These are phyloP conservation scores for Carex arenaria DNA, from an alignment of 202 grass and related monocot genomes.

Conservation along the genomic window DNA sequence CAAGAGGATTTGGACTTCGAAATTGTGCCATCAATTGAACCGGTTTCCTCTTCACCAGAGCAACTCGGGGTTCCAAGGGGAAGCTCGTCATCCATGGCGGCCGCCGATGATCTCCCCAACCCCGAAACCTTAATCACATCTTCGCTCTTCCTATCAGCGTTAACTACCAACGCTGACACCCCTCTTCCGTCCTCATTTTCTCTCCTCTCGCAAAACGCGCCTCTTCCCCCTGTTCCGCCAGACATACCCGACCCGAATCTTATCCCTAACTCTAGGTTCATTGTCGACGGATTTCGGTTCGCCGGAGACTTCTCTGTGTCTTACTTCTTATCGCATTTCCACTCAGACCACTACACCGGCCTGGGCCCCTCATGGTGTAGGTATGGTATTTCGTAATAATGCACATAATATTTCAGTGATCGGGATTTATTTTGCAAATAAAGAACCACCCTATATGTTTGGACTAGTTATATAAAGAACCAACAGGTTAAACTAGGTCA, in stretches of 20 bases:
- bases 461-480: not conserved
- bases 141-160: conserved; percentile 51
- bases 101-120: not conserved
- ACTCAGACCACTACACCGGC: conserved; percentile 81
- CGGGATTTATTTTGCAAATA: not conserved
- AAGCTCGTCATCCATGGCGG: conserved; percentile 1
- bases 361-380: conserved; percentile 58
- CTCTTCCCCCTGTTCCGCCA: conserved; percentile 44
- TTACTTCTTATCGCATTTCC: conserved; percentile 96
- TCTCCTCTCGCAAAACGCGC: conserved; percentile 27
- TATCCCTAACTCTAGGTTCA: conserved; percentile 70
- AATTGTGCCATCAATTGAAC: not conserved
- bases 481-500: not conserved
- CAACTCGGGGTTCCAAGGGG: not conserved
- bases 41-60: not conserved
- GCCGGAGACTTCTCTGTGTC: conserved; percentile 72
- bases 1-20: not conserved
- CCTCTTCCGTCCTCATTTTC: conserved; percentile 14
- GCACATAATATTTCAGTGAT: not conserved
- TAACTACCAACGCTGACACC: not conserved
- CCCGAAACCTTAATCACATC: conserved; percentile 30
- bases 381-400: not conserved
- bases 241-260: conserved; percentile 38
- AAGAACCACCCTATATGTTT: not conserved
- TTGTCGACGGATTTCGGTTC: conserved; percentile 76